Base-by-base conservation (phyloP, 805 yeast genomes). In the Grigorovia transvaalensis region DNA sequence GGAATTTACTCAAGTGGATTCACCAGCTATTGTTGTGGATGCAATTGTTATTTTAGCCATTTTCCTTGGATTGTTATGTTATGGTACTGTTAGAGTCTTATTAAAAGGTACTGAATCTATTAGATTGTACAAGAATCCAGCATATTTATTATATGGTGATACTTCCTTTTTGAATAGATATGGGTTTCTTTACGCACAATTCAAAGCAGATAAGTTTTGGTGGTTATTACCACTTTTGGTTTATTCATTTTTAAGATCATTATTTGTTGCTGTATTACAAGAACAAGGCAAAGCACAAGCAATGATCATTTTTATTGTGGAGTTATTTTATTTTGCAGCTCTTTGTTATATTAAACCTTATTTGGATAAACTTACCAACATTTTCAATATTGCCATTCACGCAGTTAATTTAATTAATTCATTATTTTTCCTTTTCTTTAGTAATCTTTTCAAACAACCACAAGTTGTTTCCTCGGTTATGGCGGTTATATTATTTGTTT, bases 341-440 rank as follows among this genome's bases (percentile, higher is more conserved):
- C 60, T 89, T 29, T 82, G 89, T 62, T 78, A 80, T 77, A 71
- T 77, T 52, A 79, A 93, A 68, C 99, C 99, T 11, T 93, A 79
- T 68, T 82, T 93, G 90, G 97, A 93, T 71, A 88, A 85, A 69
- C 78, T 95, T 71, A 90, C 98, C 38, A 93, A 93, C 61, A 83
- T 81, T n/a, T 87, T 89, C 78, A 91, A 90, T 70, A 91, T 93
- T 59, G 77, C 86, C 47, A 87, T 91, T 59, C 82, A 88, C 42
- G 77, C 85, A 47, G 82, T 93, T 58, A 85, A 82, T 64, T 77
- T 88, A 52, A 70, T 91, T 62, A 93, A 93, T 68, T 79, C 96
- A 1, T 69, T 91, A 45, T 84, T 93, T 72, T 93, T 88, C 69
- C 70, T 89, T 71, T 90, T 93, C 71, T 93, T 88, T 73, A 85